Evolutionary conservation across 129 eudicot genomes (phyloP).

Genomic region (Mikania micrantha): DNA sequence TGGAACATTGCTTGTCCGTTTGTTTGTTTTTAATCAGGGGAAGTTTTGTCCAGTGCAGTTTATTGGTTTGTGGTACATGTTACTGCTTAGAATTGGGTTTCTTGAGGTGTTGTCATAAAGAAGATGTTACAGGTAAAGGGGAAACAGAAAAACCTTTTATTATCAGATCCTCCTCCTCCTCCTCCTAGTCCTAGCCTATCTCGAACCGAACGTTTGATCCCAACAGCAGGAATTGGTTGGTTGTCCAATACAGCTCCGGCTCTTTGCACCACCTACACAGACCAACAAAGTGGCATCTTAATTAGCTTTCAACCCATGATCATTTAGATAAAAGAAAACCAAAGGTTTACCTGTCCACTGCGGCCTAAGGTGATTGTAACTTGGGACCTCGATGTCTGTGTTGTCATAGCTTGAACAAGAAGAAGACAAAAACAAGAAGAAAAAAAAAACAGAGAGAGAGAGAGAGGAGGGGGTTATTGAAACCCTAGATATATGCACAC

Average conservation of each 20-base stretch:
- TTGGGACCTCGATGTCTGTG: conserved; percentile 56
- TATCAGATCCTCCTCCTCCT: conserved; percentile 33
- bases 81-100: no score
- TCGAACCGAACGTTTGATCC: conserved; percentile 66
- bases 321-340: neutral
- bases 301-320: no score
- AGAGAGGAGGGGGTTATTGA: conserved; percentile 9
- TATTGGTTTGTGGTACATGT: no score
- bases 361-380: conserved; percentile 86
- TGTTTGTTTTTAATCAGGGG: no score
- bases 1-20: no score
- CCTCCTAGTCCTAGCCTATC: conserved; percentile 81
- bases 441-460: no score
- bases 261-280: conserved; percentile 71
- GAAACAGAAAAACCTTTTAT: conserved; percentile 44
- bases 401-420: conserved; percentile 40
- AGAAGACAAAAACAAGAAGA: no score
- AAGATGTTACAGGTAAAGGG: no score
- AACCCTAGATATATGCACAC: conserved; percentile 43
- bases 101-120: no score
- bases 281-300: conserved; percentile 6
- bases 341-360: conserved; percentile 54
- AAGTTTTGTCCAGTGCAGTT: no score
- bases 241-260: conserved; percentile 35
- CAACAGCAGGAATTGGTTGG: conserved; percentile 27